These are phyloP conservation scores for Colletotrichum sp. DNA, from an alignment of 2,329 filamentous ascomycete species.

Conservation along the genomic window DNA sequence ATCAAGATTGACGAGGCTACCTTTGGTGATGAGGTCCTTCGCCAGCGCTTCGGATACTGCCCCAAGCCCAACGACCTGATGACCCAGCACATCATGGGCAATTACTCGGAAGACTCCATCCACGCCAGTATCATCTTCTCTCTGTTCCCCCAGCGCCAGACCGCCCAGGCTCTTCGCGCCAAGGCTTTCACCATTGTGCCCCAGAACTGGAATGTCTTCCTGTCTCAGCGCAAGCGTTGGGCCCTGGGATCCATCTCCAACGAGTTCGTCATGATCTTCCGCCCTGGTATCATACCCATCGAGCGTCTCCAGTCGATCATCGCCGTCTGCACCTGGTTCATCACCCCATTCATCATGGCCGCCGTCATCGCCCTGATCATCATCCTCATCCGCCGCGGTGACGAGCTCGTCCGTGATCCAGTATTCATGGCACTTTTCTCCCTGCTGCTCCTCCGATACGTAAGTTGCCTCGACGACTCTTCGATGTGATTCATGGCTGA, in stretches of 20 bases:
- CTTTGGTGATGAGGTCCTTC: slow-evolving; percentile 50
- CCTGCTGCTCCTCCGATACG: slow-evolving; percentile 42
- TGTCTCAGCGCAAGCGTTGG: slow-evolving; percentile 55
- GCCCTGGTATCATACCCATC: slow-evolving; percentile 44
- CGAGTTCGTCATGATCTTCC: slow-evolving; percentile 53
- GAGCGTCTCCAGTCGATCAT: slow-evolving; percentile 50
- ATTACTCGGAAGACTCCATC: slow-evolving; percentile 54
- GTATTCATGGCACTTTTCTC: slow-evolving; percentile 42
- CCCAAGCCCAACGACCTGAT: slow-evolving; percentile 54
- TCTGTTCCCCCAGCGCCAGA: slow-evolving; percentile 46
- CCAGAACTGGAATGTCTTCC: slow-evolving; percentile 48
- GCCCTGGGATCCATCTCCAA: slow-evolving; percentile 53
- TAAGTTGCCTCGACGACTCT: slow-evolving; percentile 30
- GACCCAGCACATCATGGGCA: slow-evolving; percentile 53
- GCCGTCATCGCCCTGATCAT: slow-evolving; percentile 41
- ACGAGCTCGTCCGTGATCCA: slow-evolving; percentile 36
- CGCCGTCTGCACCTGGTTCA: slow-evolving; percentile 52
- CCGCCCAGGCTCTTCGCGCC: slow-evolving; percentile 50
- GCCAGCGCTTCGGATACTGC: slow-evolving; percentile 52
- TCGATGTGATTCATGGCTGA: background rate
- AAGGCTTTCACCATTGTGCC: slow-evolving; percentile 53
- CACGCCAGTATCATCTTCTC: slow-evolving; percentile 55
- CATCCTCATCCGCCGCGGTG: slow-evolving; percentile 36
- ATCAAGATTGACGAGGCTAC: slow-evolving; percentile 55
- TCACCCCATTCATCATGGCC: slow-evolving; percentile 49